A percentile compares a stretch with the other conserved stretches of the same genome.
phyloP scores from a whole-genome alignment of 805 yeast genomes.

The Sugiyamaella valdiviana region DNA sequence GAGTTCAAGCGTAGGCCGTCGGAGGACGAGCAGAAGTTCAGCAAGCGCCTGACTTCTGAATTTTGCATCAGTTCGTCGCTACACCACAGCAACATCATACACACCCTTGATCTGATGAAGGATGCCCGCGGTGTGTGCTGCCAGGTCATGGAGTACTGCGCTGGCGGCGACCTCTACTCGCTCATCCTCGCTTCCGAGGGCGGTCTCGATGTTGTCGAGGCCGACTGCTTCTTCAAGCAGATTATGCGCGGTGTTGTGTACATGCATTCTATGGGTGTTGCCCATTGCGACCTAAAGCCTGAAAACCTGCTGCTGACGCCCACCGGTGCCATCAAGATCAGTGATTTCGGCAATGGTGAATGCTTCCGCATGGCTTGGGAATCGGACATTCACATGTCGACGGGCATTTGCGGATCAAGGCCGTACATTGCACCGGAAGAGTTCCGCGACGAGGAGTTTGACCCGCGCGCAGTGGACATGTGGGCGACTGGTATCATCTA shows the following conservation, averaged over 20 bases:
- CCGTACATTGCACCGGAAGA: slow-evolving; percentile 95
- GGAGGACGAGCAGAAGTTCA: slow-evolving; percentile 52
- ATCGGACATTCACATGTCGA: slow-evolving; percentile 54
- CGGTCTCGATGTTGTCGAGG: slow-evolving; percentile 55
- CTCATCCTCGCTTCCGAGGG: slow-evolving; percentile 44
- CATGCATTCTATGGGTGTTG: slow-evolving; percentile 87
- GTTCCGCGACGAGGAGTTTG: slow-evolving; percentile 51
- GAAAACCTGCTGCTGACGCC: slow-evolving; percentile 72
- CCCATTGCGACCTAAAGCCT: slow-evolving; percentile 89
- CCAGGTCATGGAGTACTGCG: slow-evolving; percentile 94
- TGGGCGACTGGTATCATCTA: slow-evolving; percentile 85
- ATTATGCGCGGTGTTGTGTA: slow-evolving; percentile 72
- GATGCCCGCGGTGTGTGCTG: slow-evolving; percentile 66
- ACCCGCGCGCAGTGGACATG: slow-evolving; percentile 74
- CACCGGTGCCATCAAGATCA: slow-evolving; percentile 59
- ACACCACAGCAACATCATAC: slow-evolving; percentile 69
- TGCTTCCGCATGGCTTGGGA: slow-evolving; percentile 92
- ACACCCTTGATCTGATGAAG: slow-evolving; percentile 73
- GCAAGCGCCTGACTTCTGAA: slow-evolving; percentile 77
- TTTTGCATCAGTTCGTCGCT: slow-evolving; percentile 79
- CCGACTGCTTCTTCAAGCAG: slow-evolving; percentile 88
- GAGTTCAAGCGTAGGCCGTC: slow-evolving; percentile 59
- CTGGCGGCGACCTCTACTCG: slow-evolving; percentile 74
- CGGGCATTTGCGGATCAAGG: slow-evolving; percentile 81
- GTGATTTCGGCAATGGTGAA: slow-evolving; percentile 88